phyloP scores from a whole-genome alignment of 192 early-diverging fungal genomes.

The Radiomyces spectabilis region DNA sequence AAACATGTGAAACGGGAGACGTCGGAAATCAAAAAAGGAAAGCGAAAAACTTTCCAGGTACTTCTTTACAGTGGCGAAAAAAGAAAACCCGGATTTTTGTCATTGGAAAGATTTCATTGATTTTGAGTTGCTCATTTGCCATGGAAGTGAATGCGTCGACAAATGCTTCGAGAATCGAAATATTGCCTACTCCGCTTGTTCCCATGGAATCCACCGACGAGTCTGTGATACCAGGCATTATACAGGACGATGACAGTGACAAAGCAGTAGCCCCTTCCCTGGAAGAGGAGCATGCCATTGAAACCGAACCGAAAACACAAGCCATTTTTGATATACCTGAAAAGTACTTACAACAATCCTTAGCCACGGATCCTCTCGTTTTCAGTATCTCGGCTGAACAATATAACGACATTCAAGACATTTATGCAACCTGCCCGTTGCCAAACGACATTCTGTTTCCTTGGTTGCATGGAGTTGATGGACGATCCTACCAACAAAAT shows the following conservation, averaged over 20 bases:
- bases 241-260: neutral
- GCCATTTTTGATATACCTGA: neutral
- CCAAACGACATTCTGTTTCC: constrained; percentile 50
- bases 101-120: too few relatives aligned
- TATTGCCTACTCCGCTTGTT: too few relatives aligned
- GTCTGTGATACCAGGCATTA: too few relatives aligned
- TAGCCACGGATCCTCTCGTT: neutral
- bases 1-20: too few relatives aligned
- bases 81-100: too few relatives aligned
- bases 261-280: neutral
- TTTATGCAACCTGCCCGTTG: constrained; percentile 34
- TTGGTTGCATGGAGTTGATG: constrained; percentile 55
- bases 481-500: constrained; percentile 35
- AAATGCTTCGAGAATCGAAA: too few relatives aligned
- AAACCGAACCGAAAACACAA: neutral
- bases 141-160: too few relatives aligned
- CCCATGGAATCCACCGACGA: too few relatives aligned
- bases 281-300: neutral
- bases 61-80: too few relatives aligned
- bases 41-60: too few relatives aligned
- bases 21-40: too few relatives aligned
- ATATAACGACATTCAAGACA: constrained; percentile 31
- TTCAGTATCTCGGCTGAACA: constrained; percentile 15
- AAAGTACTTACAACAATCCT: neutral
- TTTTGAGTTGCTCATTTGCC: too few relatives aligned